Evolutionary conservation across 805 yeast species (phyloP).

Genomic region (Saturnispora kantuleensis): DNA sequence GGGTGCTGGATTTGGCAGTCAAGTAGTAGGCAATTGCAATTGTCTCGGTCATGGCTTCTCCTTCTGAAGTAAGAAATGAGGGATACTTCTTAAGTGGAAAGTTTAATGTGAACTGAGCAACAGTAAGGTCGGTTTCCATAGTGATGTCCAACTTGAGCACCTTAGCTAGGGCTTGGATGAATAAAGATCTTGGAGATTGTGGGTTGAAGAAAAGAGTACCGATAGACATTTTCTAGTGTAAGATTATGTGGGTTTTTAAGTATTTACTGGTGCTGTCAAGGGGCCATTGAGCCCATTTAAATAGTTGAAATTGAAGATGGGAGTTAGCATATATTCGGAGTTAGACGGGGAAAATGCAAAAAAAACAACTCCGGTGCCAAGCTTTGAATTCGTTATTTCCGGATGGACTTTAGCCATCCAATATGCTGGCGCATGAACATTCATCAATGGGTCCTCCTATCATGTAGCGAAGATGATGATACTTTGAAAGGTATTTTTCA

Average conservation of each 20-base stretch:
- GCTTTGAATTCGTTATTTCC: no score
- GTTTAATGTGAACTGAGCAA: conserved; percentile 31
- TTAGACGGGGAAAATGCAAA: no score
- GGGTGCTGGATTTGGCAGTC: conserved; percentile 28
- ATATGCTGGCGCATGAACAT: no score
- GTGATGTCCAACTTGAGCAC: conserved; percentile 44
- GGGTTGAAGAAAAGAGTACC: conserved; percentile 9
- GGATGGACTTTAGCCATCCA: no score
- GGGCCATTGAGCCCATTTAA: not conserved
- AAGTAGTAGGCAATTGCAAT: conserved; percentile 48
- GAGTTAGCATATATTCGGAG: no score
- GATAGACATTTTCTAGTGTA: conserved; percentile 13
- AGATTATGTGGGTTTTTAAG: not conserved
- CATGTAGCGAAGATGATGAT: no score
- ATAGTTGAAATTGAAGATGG: no score
- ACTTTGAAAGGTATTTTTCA: no score
- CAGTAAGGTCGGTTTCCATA: conserved; percentile 31
- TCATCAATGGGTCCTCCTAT: no score
- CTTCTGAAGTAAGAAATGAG: conserved; percentile 53
- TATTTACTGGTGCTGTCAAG: not conserved
- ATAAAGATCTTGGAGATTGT: conserved; percentile 26
- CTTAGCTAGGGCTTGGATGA: conserved; percentile 40
- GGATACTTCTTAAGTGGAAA: conserved; percentile 61
- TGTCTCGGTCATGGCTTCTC: conserved; percentile 54
- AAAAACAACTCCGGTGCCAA: no score